Evolutionary conservation across 345 rosid genomes (phyloP).

Genomic region (Rhodamnia rubescens): DNA sequence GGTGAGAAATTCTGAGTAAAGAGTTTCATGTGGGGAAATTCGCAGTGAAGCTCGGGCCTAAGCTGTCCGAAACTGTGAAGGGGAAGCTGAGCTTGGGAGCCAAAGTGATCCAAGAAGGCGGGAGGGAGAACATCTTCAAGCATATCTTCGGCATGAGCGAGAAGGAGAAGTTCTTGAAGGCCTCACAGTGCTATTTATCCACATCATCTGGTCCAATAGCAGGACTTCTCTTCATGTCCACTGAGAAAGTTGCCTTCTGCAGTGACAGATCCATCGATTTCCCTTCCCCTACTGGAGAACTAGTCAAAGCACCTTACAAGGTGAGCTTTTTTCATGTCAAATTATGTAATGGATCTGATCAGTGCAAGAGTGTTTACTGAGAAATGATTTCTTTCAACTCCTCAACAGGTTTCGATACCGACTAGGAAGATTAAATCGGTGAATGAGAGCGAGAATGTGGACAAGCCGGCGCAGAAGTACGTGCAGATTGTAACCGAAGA

Average conservation of each 20-base stretch:
- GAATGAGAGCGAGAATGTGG: slow-evolving; percentile 13
- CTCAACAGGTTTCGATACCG: slow-evolving; percentile 27
- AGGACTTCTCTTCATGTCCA: slow-evolving; percentile 36
- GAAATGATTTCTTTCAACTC: neutral
- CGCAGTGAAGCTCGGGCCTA: slow-evolving; percentile 22
- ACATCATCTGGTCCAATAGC: slow-evolving; percentile 34
- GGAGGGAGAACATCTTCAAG: slow-evolving; percentile 28
- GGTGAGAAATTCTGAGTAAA: neutral
- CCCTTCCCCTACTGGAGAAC: slow-evolving; percentile 7
- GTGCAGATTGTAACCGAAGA: slow-evolving; percentile 20
- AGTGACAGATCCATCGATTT: slow-evolving; percentile 17
- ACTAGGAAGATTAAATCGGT: slow-evolving; percentile 10
- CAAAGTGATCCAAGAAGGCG: slow-evolving; percentile 27
- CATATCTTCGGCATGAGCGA: slow-evolving; percentile 16
- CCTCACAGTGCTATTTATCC: slow-evolving; percentile 35
- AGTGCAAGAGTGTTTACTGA: neutral
- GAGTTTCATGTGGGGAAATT: neutral
- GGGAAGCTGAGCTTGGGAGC: slow-evolving; percentile 31
- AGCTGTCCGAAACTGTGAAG: slow-evolving; percentile 26
- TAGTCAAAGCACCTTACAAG: slow-evolving; percentile 14
- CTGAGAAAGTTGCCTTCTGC: slow-evolving; percentile 22
- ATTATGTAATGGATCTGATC: neutral
- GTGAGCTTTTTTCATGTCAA: neutral
- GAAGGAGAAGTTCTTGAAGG: slow-evolving; percentile 33
- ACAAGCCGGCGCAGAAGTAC: slow-evolving; percentile 26